phyloP scores from a whole-genome alignment of 2,329 filamentous ascomycete genomes.

The Triangularia setosa region DNA sequence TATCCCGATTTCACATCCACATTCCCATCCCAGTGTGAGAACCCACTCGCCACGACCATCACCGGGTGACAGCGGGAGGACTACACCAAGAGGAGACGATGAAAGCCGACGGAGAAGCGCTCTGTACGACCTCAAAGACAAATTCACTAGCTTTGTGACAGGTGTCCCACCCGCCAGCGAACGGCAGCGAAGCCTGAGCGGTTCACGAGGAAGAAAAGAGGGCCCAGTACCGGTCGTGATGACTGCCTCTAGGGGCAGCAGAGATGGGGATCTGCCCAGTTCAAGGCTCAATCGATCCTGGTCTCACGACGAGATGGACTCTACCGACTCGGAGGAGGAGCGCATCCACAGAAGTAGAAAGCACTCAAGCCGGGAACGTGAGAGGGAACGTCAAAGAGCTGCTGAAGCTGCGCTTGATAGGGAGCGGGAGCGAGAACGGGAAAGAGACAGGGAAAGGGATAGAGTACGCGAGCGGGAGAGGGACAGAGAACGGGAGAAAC shows the following conservation, averaged over 20 bases:
- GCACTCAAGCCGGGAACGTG: slow-evolving; percentile 32
- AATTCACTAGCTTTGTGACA: slow-evolving; percentile 38
- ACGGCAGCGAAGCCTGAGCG: slow-evolving; percentile 36
- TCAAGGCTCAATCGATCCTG: slow-evolving; percentile 40
- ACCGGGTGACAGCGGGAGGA: not conserved
- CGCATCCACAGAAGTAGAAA: slow-evolving; percentile 12
- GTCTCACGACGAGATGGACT: slow-evolving; percentile 40
- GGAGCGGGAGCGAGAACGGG: slow-evolving; percentile 37
- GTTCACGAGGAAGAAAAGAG: slow-evolving; percentile 31
- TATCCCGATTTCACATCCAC: slow-evolving; percentile 28
- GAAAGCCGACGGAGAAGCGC: slow-evolving; percentile 36
- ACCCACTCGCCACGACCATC: slow-evolving; percentile 1
- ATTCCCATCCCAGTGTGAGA: not conserved
- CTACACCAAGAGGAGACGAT: slow-evolving; percentile 24
- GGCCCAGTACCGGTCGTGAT: slow-evolving; percentile 2
- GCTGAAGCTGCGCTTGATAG: slow-evolving; percentile 35
- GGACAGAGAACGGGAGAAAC: slow-evolving; percentile 23
- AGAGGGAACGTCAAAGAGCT: slow-evolving; percentile 33
- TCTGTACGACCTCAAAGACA: slow-evolving; percentile 39
- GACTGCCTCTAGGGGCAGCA: slow-evolving; percentile 4
- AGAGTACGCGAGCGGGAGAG: slow-evolving; percentile 14
- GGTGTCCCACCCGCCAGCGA: slow-evolving; percentile 28
- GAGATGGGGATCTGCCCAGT: slow-evolving; percentile 38
- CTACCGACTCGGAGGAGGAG: slow-evolving; percentile 26
- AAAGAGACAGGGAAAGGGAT: slow-evolving; percentile 29